These are phyloP conservation scores for Diplodia corticola DNA, from an alignment of 2,329 filamentous ascomycete genomes.

Conservation along the genomic window DNA sequence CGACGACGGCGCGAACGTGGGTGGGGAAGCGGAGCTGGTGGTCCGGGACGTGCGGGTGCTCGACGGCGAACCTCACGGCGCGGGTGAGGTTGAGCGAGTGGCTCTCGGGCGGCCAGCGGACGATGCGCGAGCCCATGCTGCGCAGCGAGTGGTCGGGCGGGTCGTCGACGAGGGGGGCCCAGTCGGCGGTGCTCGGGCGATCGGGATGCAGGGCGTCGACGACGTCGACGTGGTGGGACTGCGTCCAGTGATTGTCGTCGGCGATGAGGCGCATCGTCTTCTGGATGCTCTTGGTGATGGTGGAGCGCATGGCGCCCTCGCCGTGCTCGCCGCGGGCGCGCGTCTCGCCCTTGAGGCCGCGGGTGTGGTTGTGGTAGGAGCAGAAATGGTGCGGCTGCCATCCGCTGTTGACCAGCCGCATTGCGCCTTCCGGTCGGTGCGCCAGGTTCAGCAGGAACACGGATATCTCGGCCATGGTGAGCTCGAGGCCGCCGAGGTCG, in stretches of 20 bases:
- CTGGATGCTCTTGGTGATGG: constrained; percentile 12
- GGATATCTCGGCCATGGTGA: constrained; percentile 6
- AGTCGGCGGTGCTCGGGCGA: not conserved
- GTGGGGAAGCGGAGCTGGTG: not conserved
- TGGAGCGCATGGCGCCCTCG: constrained; percentile 7
- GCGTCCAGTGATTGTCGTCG: not conserved
- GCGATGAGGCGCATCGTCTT: not conserved
- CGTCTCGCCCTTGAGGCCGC: constrained; percentile 5
- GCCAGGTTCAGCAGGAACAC: constrained; percentile 13
- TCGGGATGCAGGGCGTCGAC: not conserved
- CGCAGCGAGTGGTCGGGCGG: not conserved
- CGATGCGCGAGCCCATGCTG: not conserved
- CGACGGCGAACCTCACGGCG: constrained; percentile 10
- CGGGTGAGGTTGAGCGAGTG: constrained; percentile 3
- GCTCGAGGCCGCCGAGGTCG: not conserved
- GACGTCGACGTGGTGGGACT: not conserved
- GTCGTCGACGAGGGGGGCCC: not conserved
- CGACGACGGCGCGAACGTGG: not conserved
- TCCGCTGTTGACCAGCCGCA: not conserved
- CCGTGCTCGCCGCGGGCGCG: not conserved
- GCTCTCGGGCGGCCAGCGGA: not conserved
- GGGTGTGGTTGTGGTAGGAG: constrained; percentile 1
- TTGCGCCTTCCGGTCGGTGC: not conserved
- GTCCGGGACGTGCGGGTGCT: not conserved
- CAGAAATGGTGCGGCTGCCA: not conserved